Base-by-base conservation (phyloP, 352 stramenopile species). In the Globisporangium camurandrum region DNA sequence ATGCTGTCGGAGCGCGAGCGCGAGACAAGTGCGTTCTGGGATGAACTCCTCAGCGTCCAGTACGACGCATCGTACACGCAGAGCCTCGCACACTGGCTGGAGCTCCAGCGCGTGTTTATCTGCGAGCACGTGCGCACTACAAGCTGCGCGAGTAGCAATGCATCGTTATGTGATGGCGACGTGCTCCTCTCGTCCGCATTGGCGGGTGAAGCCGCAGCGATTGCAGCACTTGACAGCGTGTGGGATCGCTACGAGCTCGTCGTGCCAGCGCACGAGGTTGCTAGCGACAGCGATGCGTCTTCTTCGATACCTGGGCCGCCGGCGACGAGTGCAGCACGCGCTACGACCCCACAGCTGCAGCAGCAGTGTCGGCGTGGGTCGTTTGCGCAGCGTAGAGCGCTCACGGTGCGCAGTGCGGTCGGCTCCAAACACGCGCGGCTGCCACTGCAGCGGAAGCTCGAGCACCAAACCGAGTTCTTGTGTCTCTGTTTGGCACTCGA, bases 401-500 rank as follows among this genome's bases (percentile, higher is more conserved):
- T 49, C 2, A 24, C n/a, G 11, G 4, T 14, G 10, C 3, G 6
- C 10, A 39, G 12, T 19, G 20, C 20, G 17, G 14, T 36, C 48
- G 38, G 2, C 20, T 8, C 3, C 12, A 10, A 44, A 7, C 17
- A 7, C 12, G 22, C 12, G 22, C 22, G 46, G 16, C 23, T 61
- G 11, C 49, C 48, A 6, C 28, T 33, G 24, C 31, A 40, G 26
- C 23, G 7, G 20, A 43, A 47, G 14, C 22, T 63, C 7, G 19
- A 2, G 3, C 42, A 57, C 11, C 62, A 66, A 17, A 16, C 40
- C 4, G 46, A 57, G 28, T 78, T 73, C 30, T 57, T 85, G 44
- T 51, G 63, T 1, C 34, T 73, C 9, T 61, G 67, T 8, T 49
- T 85, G 2, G 64, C 78, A 30, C 38, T 83, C 8, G 46, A 52